Base-by-base conservation (phyloP, 2,329 filamentous ascomycete species). In the Paraphaeosphaeria minitans region DNA sequence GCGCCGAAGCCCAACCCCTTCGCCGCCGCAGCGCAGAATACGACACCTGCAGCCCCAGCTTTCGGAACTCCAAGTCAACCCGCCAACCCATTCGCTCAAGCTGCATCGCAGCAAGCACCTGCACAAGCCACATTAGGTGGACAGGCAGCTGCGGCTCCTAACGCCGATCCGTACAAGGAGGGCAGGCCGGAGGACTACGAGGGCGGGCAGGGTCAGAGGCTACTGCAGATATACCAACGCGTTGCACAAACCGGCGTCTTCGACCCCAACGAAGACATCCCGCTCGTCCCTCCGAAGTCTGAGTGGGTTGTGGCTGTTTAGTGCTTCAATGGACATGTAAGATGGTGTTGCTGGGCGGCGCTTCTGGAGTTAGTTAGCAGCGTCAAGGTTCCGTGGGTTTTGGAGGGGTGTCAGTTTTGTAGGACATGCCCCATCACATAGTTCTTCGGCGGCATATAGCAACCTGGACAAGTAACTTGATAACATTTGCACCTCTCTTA, bases 261-360 rank as follows among this genome's bases (percentile, higher is more conserved):
- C 74, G 82, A 84, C 43, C 86, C 85, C 43, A 85, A 87, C 37
- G 89, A 88, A 0, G 68, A 87, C 7, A 89, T 97, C 79, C 93
- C 93, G 0, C 83, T 89, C 66, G 79, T 92, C 47, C 91, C 93
- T 21, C 93, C 93, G 0, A 88, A 88, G 76, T 83, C 87, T 61
- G 92, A 94, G 70, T 94, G 88, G 82, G 88, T 87, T 64, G 77
- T 65, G 27, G 49, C 57, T 22, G 22, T 58, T 8, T 24, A 46
- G 19, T 37, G 16, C 27, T 12, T 19, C 3, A 35, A 22, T 39
- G 16, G 12, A 46, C 14, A 8, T 46, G 43, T 46, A 46, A 29
- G 27, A 27, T 29, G 19, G 43, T 24, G 14, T 45, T 21, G 6
- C 9, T 27, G 19, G 9, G 42, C 3, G 42, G 42, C 42, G 42